Percentiles rank a stretch among this genome's conserved stretches.
These are phyloP conservation scores for Chaetomiaceae sp. DNA, from an alignment of 2,329 filamentous ascomycete genomes.

Conservation along the genomic window DNA sequence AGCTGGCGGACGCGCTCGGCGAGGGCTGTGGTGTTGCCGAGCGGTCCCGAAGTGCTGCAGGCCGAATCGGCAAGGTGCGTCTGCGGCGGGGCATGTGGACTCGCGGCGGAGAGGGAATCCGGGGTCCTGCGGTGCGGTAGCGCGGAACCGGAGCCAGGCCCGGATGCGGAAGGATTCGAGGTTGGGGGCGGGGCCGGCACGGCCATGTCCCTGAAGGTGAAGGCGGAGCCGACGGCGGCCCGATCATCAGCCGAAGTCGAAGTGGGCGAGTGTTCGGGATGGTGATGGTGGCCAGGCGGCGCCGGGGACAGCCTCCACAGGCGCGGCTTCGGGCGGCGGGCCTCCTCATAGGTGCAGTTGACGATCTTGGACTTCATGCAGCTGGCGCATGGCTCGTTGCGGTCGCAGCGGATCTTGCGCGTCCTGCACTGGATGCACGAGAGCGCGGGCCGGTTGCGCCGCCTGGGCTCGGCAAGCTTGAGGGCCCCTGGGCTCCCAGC, in stretches of 20 bases:
- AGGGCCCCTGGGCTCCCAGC: slow-evolving; percentile 10
- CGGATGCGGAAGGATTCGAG: slow-evolving; percentile 1
- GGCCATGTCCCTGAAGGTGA: slow-evolving; percentile 18
- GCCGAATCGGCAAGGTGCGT: slow-evolving; percentile 4
- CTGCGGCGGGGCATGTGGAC: slow-evolving; percentile 13
- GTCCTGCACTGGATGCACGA: slow-evolving; percentile 55
- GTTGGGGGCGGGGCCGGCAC: slow-evolving; percentile 2
- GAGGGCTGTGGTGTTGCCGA: slow-evolving; percentile 25
- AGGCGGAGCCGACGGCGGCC: slow-evolving; percentile 7
- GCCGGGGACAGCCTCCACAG: slow-evolving; percentile 25
- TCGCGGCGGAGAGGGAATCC: slow-evolving; percentile 12
- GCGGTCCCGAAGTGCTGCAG: neutral
- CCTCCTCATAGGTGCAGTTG: slow-evolving; percentile 47
- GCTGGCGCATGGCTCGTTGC: slow-evolving; percentile 53
- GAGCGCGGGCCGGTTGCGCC: slow-evolving; percentile 34
- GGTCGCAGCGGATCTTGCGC: slow-evolving; percentile 59
- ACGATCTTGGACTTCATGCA: slow-evolving; percentile 53
- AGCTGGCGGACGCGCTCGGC: slow-evolving; percentile 39
- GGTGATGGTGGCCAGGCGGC: slow-evolving; percentile 13
- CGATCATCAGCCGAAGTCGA: slow-evolving; percentile 17
- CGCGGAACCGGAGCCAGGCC: neutral
- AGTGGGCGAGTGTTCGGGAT: slow-evolving; percentile 17
- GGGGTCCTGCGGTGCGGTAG: slow-evolving; percentile 2
- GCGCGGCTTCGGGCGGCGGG: slow-evolving; percentile 30
- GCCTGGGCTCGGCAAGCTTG: slow-evolving; percentile 22